phyloP scores from a whole-genome alignment of 805 yeast species.

The Saturnispora kantuleensis region DNA sequence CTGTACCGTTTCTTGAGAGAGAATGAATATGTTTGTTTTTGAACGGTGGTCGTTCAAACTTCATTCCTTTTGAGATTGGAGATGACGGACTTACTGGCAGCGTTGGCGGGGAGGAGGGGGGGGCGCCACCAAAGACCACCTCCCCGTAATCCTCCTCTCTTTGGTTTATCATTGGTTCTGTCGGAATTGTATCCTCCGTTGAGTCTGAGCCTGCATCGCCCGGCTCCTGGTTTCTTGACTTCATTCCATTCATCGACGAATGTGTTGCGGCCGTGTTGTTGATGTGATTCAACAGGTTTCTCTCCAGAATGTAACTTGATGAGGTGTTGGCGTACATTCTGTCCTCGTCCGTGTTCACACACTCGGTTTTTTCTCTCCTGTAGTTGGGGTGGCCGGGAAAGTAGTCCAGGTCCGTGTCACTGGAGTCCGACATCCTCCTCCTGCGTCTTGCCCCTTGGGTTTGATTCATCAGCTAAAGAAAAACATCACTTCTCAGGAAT shows the following conservation, averaged over 20 bases:
- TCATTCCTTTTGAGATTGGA: slow-evolving; percentile 14
- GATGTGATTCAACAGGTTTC: neutral
- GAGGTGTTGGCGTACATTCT: neutral
- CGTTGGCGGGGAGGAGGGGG: neutral
- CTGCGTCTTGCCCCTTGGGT: too few relatives aligned
- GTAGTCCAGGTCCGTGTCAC: slow-evolving; percentile 6
- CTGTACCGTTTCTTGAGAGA: slow-evolving; percentile 13
- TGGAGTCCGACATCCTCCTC: neutral
- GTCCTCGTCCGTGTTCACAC: neutral
- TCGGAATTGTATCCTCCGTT: neutral
- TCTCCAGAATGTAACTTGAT: neutral
- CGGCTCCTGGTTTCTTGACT: too few relatives aligned
- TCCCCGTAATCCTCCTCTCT: neutral
- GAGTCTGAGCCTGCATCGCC: neutral
- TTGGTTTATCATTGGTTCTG: neutral
- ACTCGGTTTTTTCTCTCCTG: neutral
- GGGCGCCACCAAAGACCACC: slow-evolving; percentile 7
- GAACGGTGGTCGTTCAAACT: slow-evolving; percentile 7
- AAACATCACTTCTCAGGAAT: neutral
- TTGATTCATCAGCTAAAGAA: neutral
- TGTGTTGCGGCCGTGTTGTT: neutral
- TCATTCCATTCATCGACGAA: too few relatives aligned
- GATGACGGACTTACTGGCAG: slow-evolving; percentile 19
- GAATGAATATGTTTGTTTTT: slow-evolving; percentile 13
- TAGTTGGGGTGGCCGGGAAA: slow-evolving; percentile 7